Conservation (phyloP, 2,329 filamentous ascomycete species). For the Aspergillus pseudoterreus region DNA sequence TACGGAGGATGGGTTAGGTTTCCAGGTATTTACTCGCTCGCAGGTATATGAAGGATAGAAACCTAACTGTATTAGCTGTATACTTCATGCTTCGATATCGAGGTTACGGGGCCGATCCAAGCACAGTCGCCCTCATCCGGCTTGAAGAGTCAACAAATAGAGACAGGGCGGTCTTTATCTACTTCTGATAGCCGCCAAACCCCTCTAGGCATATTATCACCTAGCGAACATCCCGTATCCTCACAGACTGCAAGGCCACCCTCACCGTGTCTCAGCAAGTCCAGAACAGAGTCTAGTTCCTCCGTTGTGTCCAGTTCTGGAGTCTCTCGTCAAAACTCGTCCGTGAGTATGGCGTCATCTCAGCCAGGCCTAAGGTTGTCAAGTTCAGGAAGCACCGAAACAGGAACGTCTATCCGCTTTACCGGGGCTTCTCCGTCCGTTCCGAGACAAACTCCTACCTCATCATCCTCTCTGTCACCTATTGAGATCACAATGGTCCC, state of each 20-base stretch:
- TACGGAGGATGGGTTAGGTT: neutral
- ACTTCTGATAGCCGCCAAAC: neutral
- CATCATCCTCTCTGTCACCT: neutral
- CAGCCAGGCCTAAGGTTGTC: neutral
- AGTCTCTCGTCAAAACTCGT: neutral
- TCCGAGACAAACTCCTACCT: neutral
- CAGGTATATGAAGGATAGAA: neutral
- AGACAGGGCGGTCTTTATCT: neutral
- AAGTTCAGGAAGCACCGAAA: neutral
- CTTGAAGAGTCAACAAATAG: neutral
- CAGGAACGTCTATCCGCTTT: neutral
- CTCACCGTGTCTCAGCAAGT: neutral
- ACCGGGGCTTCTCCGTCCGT: neutral
- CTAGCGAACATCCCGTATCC: neutral
- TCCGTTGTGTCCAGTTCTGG: neutral
- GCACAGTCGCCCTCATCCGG: neutral
- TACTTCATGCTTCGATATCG: slow-evolving; percentile 3
- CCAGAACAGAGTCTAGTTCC: neutral
- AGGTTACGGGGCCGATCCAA: neutral
- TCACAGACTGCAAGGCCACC: neutral
- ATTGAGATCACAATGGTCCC: neutral
- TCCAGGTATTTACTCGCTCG: neutral
- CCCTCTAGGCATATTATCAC: neutral
- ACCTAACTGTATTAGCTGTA: neutral
- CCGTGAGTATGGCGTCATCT: neutral